Evolutionary conservation across 1,284 basidiomycete species (phyloP), one percentile per base, ranked within the genome.

Genomic region (Binderoboletus segoi): DNA sequence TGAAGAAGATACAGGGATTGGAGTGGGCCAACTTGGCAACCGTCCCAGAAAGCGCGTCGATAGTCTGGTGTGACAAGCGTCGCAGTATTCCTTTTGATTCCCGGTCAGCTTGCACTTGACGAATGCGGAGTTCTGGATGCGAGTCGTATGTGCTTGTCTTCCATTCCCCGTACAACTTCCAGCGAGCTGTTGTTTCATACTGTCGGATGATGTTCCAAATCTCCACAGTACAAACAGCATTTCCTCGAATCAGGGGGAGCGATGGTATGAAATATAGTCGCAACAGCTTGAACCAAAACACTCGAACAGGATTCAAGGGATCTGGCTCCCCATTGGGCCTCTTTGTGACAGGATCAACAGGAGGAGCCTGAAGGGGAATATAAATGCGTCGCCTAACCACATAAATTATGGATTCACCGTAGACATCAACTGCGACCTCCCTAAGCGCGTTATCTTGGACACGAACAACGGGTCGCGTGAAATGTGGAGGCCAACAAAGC

Each of bases 151-250:
- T 83, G 48, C 78, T 77, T 53, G 86, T 82, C 73, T 91, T 91
- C 97, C 96, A 98, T 76, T 99, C 96, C 48, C 96, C 97, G 67
- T 99, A 98, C 28, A 99, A 77, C 38, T 82, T 83, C 85, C 93
- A 98, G 4, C 97, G 91, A 45, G 84, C 78, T 8, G 88, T 84
- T 55, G 88, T 89, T 47, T 92, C 86, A 69, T 91, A 92, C 59
- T 85, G 83, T 41, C 84, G 79, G 48, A 99, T 82, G 45, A 98
- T 83, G 59, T 86, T 84, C 94, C 94, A 96, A 3, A 96, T 79
- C 61, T 96, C 94, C 51, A 90, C 87, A 18, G 91, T 89, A 68
- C 89, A 91, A 10, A 94, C 86, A 10, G 92, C 91, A 65, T 94
- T 94, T 33, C 90, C 88, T 41, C 88, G 83, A 51, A 94, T 90